Evolutionary conservation across 2,329 filamentous ascomycete species (phyloP).

Genomic region (Orbilia quercus): DNA sequence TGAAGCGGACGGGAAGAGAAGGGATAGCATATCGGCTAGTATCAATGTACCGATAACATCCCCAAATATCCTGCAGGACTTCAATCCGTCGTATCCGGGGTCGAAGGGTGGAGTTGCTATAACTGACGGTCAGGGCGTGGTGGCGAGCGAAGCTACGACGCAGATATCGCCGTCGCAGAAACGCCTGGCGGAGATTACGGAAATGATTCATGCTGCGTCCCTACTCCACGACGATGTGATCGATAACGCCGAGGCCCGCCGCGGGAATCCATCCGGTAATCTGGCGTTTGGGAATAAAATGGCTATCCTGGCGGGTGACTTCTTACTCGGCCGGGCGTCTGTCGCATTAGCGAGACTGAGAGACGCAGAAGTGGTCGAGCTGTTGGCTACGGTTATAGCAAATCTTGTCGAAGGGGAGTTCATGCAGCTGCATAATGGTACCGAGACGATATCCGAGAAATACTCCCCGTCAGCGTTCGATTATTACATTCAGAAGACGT

Average conservation of each 20-base stretch:
- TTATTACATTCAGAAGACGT: conserved; percentile 98
- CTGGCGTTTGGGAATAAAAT: conserved; percentile 98
- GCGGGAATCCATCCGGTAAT: conserved; percentile 88
- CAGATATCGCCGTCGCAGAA: conserved; percentile 87
- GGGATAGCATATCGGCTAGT: conserved; percentile 36
- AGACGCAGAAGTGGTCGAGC: conserved; percentile 92
- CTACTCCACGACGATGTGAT: conserved; percentile 98
- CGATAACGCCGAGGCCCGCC: conserved; percentile 86
- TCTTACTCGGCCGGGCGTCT: conserved; percentile 89
- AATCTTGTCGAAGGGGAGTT: conserved; percentile 99
- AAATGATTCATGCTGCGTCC: conserved; percentile 96
- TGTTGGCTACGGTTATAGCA: conserved; percentile 94
- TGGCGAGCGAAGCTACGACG: conserved; percentile 61
- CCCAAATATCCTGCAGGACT: conserved; percentile 76
- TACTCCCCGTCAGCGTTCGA: conserved; percentile 81
- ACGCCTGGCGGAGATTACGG: conserved; percentile 92
- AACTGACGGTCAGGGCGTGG: conserved; percentile 24
- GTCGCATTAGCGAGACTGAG: conserved; percentile 89
- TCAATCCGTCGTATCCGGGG: conserved; percentile 73
- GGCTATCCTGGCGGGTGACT: conserved; percentile 97
- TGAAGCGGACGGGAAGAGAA: conserved; percentile 63
- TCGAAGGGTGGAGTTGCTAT: not conserved
- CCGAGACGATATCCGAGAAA: conserved; percentile 37
- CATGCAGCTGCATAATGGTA: conserved; percentile 92
- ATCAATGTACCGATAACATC: conserved; percentile 74